Evolutionary conservation across 2,329 filamentous ascomycete species (phyloP), one percentile per base, ranked within the genome.

Genomic region (Thelonectria discophora): DNA sequence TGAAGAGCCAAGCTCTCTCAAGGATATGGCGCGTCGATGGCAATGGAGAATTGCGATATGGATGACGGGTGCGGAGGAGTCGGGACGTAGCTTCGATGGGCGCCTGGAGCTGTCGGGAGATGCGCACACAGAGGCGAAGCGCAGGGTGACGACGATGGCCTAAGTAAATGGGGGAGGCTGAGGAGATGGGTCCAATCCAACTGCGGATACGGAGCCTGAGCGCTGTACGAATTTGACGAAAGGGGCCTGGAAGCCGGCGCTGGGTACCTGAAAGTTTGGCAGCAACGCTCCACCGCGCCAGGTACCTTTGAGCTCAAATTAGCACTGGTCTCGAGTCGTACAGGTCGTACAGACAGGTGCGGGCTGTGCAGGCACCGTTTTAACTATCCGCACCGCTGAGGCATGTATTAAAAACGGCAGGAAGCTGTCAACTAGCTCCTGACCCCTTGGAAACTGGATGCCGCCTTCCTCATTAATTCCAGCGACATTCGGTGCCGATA

Each of bases 71-170:
- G 58, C 50, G 47, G 63, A 15, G 59, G 40, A 50, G 62, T 54
- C 53, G 45, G 60, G 55, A 55, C 42, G 54, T 55, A 46, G 61
- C 42, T 56, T 61, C 55, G 54, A 57, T 20, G 66, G 62, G 57
- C 55, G 49, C 61, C 61, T 54, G 60, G 52, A 57, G 61, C 61
- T 61, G 66, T 72, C 55, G 67, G 69, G 62, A 65, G 58, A 65
- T 69, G 66, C 68, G 69, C 67, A 63, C 65, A 65, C 27, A 47
- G n/a, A 30, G 64, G 64, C 65, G 65, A 70, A 64, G 65, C 66
- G 69, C 67, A 63, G 70, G 62, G 63, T 69, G 67, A 71, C 71
- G 71, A 73, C 68, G 70, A 72, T 72, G 67, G 58, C 49, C 46
- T 56, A 52, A 47, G 52, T 53, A 56, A 61, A 60, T 67, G 66